Conservation (phyloP, 2,329 filamentous ascomycete species). For the Aureobasidium leucospermi region DNA sequence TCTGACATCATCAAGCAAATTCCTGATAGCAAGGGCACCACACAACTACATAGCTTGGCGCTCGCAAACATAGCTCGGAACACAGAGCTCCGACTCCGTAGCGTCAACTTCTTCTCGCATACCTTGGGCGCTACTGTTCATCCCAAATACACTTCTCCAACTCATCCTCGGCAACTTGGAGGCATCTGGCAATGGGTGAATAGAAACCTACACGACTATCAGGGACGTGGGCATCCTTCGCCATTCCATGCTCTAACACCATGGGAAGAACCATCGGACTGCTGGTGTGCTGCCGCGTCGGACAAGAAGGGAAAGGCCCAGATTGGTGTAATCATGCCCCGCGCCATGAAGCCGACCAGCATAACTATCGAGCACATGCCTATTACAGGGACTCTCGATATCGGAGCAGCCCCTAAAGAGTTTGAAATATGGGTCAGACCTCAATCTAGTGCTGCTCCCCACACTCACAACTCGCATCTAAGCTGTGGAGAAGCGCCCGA, state of each 20-base stretch:
- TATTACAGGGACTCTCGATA: conserved; percentile 31
- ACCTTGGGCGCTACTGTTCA: conserved; percentile 62
- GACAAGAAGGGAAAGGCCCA: conserved; percentile 50
- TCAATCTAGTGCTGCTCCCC: conserved; percentile 17
- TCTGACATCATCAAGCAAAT: conserved; percentile 9
- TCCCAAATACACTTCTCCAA: conserved; percentile 51
- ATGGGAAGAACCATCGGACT: conserved; percentile 78
- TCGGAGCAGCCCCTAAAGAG: conserved; percentile 33
- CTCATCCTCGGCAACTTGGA: conserved; percentile 24
- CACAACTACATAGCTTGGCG: conserved; percentile 23
- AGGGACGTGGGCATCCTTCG: conserved; percentile 9
- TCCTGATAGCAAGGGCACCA: conserved; percentile 14
- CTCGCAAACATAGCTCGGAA: conserved; percentile 25
- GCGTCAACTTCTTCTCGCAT: conserved; percentile 65
- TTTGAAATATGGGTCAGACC: conserved; percentile 39
- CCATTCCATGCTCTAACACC: conserved; percentile 47
- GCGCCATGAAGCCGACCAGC: conserved; percentile 31
- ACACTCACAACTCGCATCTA: conserved; percentile 9
- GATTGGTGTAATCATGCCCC: conserved; percentile 49
- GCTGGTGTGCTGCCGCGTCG: conserved; percentile 66
- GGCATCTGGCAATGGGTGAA: conserved; percentile 3
- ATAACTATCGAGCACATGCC: conserved; percentile 43
- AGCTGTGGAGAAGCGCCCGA: conserved; percentile 16
- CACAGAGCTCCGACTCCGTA: conserved; percentile 24
- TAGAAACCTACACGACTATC: background rate